Conservation (phyloP, 2,329 filamentous ascomycete species). For the Claviceps pazoutovae region DNA sequence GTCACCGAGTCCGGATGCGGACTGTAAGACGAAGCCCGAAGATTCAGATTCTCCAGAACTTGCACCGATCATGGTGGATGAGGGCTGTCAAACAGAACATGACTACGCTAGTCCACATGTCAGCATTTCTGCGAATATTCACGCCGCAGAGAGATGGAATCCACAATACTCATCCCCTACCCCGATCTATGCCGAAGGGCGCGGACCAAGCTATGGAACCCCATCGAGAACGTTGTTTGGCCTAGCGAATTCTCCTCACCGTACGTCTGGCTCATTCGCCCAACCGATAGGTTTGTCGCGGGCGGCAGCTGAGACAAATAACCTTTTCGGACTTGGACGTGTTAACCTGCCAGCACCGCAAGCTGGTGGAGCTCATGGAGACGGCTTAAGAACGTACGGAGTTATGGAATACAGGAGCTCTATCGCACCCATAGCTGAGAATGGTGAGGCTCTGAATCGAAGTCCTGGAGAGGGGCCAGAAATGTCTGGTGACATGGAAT, state of each 20-base stretch:
- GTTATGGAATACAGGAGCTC: background rate
- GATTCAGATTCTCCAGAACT: background rate
- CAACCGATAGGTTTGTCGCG: background rate
- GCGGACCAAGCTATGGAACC: slow-evolving; percentile 2
- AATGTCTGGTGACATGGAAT: too few relatives aligned
- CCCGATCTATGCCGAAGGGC: background rate
- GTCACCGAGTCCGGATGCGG: slow-evolving; percentile 41
- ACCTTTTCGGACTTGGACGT: slow-evolving; percentile 1
- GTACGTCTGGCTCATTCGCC: background rate
- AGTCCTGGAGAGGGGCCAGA: too few relatives aligned
- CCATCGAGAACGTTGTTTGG: slow-evolving; percentile 7
- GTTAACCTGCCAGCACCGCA: background rate
- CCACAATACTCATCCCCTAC: slow-evolving; percentile 6
- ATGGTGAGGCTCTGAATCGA: background rate
- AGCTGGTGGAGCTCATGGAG: background rate
- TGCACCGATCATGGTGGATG: slow-evolving; percentile 19
- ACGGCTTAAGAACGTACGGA: background rate
- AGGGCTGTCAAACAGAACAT: slow-evolving; percentile 21
- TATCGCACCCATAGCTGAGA: background rate
- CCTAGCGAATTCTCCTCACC: background rate
- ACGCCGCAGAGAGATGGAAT: slow-evolving; percentile 4
- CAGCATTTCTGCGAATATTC: slow-evolving; percentile 16
- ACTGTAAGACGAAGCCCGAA: background rate
- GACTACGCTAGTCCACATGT: slow-evolving; percentile 15
- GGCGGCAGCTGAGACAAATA: background rate